Conservation (phyloP, 306 rosid species). For the Cucumis cinereus region DNA sequence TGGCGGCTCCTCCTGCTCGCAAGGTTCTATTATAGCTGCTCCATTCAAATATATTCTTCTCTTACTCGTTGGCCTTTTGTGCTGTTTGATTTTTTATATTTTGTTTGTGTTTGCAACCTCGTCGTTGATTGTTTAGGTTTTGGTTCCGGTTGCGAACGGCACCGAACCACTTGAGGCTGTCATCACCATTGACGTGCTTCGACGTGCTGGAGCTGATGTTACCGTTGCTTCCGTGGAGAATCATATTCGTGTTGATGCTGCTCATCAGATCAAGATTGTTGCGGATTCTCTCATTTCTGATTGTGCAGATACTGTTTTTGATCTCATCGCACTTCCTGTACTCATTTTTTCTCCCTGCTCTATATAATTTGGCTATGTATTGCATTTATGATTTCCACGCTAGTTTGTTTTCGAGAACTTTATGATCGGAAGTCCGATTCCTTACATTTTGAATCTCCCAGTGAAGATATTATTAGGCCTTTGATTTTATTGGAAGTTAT, state of each 20-base stretch:
- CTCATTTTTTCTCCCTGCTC: neutral
- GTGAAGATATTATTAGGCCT: neutral
- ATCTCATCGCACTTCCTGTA: slow-evolving; percentile 81
- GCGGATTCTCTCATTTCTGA: slow-evolving; percentile 65
- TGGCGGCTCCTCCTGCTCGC: slow-evolving; percentile 30
- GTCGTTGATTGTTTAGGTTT: slow-evolving; percentile 23
- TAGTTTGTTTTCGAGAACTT: neutral
- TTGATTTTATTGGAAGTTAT: neutral
- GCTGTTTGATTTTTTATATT: neutral
- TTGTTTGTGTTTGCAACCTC: neutral
- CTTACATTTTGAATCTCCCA: neutral
- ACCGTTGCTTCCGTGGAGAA: slow-evolving; percentile 64
- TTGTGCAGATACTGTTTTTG: slow-evolving; percentile 35
- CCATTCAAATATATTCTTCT: neutral
- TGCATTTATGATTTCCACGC: neutral
- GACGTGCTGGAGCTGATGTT: slow-evolving; percentile 87
- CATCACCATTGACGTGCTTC: slow-evolving; percentile 68
- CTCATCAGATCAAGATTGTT: slow-evolving; percentile 55
- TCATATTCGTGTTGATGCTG: slow-evolving; percentile 50
- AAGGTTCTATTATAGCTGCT: neutral
- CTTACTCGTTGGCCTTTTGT: neutral
- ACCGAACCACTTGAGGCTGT: slow-evolving; percentile 91
- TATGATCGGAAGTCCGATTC: neutral
- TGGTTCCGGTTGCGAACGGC: slow-evolving; percentile 83
- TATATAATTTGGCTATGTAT: neutral